phyloP scores from a whole-genome alignment of 2,329 filamentous ascomycete genomes.

The Trichothecium sympodiale region DNA sequence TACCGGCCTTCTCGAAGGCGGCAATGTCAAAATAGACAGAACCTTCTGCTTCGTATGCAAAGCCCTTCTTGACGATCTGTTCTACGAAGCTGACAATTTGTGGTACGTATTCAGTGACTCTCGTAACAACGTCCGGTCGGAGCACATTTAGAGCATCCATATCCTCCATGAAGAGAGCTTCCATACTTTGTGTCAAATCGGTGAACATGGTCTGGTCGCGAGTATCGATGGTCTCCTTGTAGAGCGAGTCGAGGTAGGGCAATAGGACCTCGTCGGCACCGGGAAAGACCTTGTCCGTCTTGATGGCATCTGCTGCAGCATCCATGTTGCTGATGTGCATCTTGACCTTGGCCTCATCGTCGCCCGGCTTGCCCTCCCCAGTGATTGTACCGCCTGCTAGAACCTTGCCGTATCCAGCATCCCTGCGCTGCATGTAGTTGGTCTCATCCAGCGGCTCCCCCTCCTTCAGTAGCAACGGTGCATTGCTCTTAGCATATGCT shows the following conservation, averaged over 20 bases:
- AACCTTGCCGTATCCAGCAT: conserved; percentile 42
- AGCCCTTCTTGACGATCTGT: conserved; percentile 72
- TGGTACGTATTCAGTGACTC: conserved; percentile 86
- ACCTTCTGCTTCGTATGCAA: conserved; percentile 71
- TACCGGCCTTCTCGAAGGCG: conserved; percentile 73
- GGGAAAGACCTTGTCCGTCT: conserved; percentile 37
- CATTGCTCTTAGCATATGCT: conserved; percentile 42
- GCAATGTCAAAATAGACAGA: conserved; percentile 92
- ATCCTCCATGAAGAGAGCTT: conserved; percentile 78
- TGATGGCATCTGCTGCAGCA: conserved; percentile 37
- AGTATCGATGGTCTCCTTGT: conserved; percentile 51
- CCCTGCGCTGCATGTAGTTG: conserved; percentile 38
- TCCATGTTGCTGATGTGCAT: conserved; percentile 69
- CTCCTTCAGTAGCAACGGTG: conserved; percentile 38
- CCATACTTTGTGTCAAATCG: conserved; percentile 74
- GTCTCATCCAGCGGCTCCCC: conserved; percentile 31
- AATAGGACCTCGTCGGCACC: conserved; percentile 58
- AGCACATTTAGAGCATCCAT: conserved; percentile 81
- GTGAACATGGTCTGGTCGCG: conserved; percentile 68
- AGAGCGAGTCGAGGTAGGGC: conserved; percentile 67
- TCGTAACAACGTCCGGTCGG: conserved; percentile 68
- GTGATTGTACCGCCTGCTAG: conserved; percentile 43
- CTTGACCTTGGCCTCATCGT: conserved; percentile 77
- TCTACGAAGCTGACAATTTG: conserved; percentile 82
- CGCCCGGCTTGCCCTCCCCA: conserved; percentile 51